Percentiles rank a stretch among this genome's conserved stretches.
Evolutionary conservation across 495 filamentous ascomycete genomes (phyloP).

Genomic region (Xylaria scruposa): DNA sequence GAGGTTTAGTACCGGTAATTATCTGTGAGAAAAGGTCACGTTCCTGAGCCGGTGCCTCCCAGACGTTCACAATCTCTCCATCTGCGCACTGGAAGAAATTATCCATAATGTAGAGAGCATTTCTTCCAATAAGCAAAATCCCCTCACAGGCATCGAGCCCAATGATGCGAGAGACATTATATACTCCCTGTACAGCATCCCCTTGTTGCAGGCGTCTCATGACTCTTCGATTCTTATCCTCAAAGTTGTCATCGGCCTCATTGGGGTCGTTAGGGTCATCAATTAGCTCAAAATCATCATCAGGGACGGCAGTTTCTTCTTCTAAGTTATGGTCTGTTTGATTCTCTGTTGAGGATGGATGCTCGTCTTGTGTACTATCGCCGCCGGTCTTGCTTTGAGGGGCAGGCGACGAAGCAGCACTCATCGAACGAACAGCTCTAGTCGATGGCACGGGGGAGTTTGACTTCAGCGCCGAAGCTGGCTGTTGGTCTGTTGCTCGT

Average conservation of each 20-base stretch:
- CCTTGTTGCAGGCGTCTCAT: slow-evolving; percentile 92
- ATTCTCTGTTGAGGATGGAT: slow-evolving; percentile 35
- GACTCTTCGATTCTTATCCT: slow-evolving; percentile 97
- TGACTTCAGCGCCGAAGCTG: slow-evolving; percentile 46
- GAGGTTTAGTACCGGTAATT: slow-evolving; percentile 78
- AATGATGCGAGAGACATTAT: slow-evolving; percentile 92
- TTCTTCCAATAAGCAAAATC: slow-evolving; percentile 90
- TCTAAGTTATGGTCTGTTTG: slow-evolving; percentile 29
- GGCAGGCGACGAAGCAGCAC: slow-evolving; percentile 27
- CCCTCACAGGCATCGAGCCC: slow-evolving; percentile 93
- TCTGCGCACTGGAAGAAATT: slow-evolving; percentile 93
- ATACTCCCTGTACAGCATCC: slow-evolving; percentile 91
- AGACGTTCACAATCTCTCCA: slow-evolving; percentile 94
- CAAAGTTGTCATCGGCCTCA: slow-evolving; percentile 83
- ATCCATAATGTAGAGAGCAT: slow-evolving; percentile 90
- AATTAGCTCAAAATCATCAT: slow-evolving; percentile 94
- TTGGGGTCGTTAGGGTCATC: slow-evolving; percentile 78
- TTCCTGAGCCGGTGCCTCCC: slow-evolving; percentile 90
- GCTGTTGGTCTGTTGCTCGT: slow-evolving; percentile 51
- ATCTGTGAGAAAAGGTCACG: slow-evolving; percentile 94
- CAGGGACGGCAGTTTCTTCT: slow-evolving; percentile 55
- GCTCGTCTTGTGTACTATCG: slow-evolving; percentile 39
- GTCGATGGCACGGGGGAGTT: slow-evolving; percentile 46
- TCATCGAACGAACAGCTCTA: slow-evolving; percentile 28
- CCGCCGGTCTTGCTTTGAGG: slow-evolving; percentile 31